Evolutionary conservation across 2,329 filamentous ascomycete genomes (phyloP).

Genomic region (Stylonectria norvegica): DNA sequence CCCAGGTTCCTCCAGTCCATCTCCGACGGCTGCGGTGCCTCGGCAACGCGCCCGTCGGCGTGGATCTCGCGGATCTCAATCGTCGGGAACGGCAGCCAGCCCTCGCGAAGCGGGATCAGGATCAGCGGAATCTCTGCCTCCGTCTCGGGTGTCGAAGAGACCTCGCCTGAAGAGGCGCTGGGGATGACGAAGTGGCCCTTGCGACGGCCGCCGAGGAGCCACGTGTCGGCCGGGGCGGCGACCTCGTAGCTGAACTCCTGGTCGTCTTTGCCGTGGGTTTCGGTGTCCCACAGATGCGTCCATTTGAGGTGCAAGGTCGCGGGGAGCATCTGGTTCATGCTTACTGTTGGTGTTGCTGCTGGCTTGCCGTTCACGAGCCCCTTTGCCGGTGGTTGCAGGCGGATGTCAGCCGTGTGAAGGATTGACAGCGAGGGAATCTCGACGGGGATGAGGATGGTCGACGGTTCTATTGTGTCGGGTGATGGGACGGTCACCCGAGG

Average conservation of each 20-base stretch:
- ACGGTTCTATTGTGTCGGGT: conserved; percentile 32
- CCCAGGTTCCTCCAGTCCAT: conserved; percentile 76
- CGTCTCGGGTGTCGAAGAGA: conserved; percentile 46
- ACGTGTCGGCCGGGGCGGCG: conserved; percentile 67
- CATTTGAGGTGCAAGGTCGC: conserved; percentile 61
- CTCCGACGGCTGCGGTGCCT: conserved; percentile 55
- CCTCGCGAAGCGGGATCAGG: conserved; percentile 75
- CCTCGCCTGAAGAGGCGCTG: conserved; percentile 36
- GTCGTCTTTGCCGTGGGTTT: conserved; percentile 39
- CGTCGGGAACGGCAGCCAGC: conserved; percentile 71
- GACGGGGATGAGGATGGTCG: conserved; percentile 81
- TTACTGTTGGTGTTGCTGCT: conserved; percentile 44
- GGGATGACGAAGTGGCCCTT: conserved; percentile 73
- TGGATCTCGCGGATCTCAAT: conserved; percentile 71
- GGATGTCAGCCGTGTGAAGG: conserved; percentile 74
- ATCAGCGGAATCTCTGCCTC: conserved; percentile 64
- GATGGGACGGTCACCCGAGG: conserved; percentile 26
- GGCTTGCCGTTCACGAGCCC: conserved; percentile 27
- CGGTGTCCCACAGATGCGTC: conserved; percentile 61
- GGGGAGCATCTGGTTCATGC: conserved; percentile 62
- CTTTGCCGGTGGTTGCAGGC: conserved; percentile 42
- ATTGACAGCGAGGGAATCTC: conserved; percentile 81
- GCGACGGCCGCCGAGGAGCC: conserved; percentile 80
- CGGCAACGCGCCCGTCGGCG: conserved; percentile 25
- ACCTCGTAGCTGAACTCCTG: conserved; percentile 84